phyloP scores from a whole-genome alignment of 2,329 filamentous ascomycete species.

The Epichloe glyceriae region DNA sequence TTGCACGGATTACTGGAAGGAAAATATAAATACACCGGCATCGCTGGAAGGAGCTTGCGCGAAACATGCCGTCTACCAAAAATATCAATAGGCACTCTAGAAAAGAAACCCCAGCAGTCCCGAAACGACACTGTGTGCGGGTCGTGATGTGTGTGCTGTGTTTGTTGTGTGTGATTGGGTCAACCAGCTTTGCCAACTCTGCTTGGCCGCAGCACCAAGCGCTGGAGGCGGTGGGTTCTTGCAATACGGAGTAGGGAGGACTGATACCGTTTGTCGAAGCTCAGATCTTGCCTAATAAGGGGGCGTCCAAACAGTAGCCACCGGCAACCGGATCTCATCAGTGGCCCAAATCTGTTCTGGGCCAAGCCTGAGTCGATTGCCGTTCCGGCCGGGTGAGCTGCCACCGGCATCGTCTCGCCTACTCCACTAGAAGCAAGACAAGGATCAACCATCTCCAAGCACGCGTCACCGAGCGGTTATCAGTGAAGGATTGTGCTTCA shows the following conservation, averaged over 20 bases:
- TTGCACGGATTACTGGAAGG: neutral
- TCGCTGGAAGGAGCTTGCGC: neutral
- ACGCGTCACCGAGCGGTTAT: neutral
- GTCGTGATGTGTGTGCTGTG: neutral
- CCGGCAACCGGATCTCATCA: neutral
- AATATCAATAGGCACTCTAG: neutral
- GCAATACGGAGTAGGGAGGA: neutral
- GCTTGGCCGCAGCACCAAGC: neutral
- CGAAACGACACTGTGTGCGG: neutral
- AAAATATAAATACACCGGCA: too few species aligned
- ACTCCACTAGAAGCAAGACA: neutral
- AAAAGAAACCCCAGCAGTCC: neutral
- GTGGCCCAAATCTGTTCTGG: neutral
- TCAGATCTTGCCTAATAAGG: neutral
- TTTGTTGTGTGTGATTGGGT: neutral
- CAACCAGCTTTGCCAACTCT: neutral
- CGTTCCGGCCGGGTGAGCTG: neutral
- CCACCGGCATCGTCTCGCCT: neutral
- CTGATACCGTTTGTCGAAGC: neutral
- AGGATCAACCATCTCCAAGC: neutral
- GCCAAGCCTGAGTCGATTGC: neutral
- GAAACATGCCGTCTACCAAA: neutral
- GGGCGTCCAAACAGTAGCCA: neutral
- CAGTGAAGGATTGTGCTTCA: neutral
- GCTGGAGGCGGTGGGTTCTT: too few species aligned